These are phyloP conservation scores for Cystobasidium pallidum DNA, from an alignment of 1,284 basidiomycete species.

Conservation along the genomic window DNA sequence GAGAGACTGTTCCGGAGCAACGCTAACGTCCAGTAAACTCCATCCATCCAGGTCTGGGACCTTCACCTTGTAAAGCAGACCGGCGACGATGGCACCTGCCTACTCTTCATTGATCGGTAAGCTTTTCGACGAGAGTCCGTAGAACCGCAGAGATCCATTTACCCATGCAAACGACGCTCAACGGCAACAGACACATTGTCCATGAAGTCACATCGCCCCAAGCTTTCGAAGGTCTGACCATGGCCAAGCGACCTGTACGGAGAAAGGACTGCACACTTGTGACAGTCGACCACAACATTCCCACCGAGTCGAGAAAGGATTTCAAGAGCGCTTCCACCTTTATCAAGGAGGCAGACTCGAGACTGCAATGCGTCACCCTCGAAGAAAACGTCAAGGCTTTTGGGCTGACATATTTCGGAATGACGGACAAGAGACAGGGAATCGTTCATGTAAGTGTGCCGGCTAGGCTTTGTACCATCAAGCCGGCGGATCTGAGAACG, in stretches of 20 bases:
- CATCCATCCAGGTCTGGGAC: constrained; percentile 71
- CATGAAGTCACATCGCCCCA: constrained; percentile 97
- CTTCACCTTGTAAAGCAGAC: constrained; percentile 79
- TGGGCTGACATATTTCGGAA: constrained; percentile 89
- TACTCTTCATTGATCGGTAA: constrained; percentile 90
- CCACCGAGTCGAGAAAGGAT: constrained; percentile 82
- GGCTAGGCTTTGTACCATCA: not conserved
- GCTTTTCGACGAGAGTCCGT: constrained; percentile 2
- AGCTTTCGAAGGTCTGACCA: constrained; percentile 89
- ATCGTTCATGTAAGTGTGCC: constrained; percentile 72
- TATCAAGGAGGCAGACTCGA: constrained; percentile 84
- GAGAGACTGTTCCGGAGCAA: too few relatives aligned
- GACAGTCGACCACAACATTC: constrained; percentile 94
- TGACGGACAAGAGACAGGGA: constrained; percentile 62
- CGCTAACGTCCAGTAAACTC: not conserved
- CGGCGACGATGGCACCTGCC: constrained; percentile 78
- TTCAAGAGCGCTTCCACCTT: constrained; percentile 77
- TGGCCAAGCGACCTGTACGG: constrained; percentile 78
- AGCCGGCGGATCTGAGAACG: too few relatives aligned
- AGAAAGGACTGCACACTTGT: constrained; percentile 92
- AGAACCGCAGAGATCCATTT: too few relatives aligned
- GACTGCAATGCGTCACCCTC: constrained; percentile 85
- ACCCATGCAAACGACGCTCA: too few relatives aligned
- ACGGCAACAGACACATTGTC: constrained; percentile 79
- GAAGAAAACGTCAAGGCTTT: constrained; percentile 96